phyloP scores from a whole-genome alignment of 345 rosid genomes.

The Sisymbrium irio region DNA sequence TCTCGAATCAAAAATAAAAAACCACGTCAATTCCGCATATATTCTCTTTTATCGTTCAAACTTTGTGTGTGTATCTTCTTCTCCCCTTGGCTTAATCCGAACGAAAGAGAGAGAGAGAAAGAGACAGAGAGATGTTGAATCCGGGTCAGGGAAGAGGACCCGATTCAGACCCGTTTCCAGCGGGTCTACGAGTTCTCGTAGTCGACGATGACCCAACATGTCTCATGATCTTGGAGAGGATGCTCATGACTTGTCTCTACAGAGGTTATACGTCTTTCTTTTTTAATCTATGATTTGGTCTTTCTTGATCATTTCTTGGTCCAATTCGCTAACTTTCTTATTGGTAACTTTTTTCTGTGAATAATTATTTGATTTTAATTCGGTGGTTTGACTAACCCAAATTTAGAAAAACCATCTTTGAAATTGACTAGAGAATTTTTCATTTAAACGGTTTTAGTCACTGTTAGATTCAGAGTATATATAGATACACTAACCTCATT shows the following conservation, averaged over 20 bases:
- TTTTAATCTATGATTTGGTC: no score
- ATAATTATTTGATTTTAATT: slow-evolving; percentile 6
- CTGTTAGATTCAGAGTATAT: slow-evolving; percentile 25
- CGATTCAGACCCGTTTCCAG: slow-evolving; percentile 69
- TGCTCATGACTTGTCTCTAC: slow-evolving; percentile 75
- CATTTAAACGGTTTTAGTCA: no score
- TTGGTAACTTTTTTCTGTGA: background rate
- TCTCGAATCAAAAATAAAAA: slow-evolving; percentile 29
- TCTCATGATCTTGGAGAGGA: slow-evolving; percentile 85
- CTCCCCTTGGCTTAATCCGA: background rate
- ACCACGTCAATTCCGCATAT: slow-evolving; percentile 8
- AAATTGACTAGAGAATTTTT: slow-evolving; percentile 23
- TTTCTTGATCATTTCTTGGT: slow-evolving; percentile 8
- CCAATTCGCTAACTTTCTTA: background rate
- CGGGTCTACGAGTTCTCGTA: slow-evolving; percentile 76
- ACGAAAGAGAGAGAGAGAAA: no score
- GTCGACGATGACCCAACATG: slow-evolving; percentile 97
- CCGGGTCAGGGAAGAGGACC: slow-evolving; percentile 39
- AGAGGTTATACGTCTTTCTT: slow-evolving; percentile 41
- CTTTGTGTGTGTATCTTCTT: background rate
- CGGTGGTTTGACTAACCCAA: slow-evolving; percentile 9
- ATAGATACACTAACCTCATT: background rate
- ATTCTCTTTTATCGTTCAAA: slow-evolving; percentile 17
- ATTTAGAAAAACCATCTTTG: background rate
- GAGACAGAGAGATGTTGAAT: slow-evolving; percentile 32